Conservation (phyloP, 2,329 filamentous ascomycete genomes). For the Fusarium lyarnte region DNA sequence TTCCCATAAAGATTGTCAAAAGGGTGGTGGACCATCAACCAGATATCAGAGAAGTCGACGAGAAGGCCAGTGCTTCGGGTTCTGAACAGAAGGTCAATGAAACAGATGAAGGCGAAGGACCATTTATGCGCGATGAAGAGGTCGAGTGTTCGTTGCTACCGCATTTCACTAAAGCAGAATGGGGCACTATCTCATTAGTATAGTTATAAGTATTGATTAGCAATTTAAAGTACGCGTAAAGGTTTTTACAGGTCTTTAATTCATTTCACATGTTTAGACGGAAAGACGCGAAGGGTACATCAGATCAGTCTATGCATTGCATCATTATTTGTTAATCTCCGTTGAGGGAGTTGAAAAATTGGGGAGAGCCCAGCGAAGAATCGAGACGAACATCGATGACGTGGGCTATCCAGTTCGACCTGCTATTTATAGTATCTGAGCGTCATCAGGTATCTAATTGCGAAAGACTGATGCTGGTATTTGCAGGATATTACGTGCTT, state of each 20-base stretch:
- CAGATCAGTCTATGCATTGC: too few species aligned
- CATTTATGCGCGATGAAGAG: accelerated
- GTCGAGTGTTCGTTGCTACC: neutral
- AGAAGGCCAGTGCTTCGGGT: accelerated
- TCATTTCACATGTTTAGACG: accelerated
- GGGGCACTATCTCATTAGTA: neutral
- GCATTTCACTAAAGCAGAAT: neutral
- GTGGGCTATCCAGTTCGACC: too few species aligned
- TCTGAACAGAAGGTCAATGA: accelerated
- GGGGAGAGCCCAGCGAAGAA: accelerated
- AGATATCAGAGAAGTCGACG: accelerated
- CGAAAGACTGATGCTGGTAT: neutral
- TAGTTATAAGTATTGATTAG: neutral
- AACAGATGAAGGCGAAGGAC: accelerated
- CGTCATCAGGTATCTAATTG: neutral
- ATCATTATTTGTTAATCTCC: neutral
- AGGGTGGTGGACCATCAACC: accelerated
- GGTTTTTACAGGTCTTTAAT: neutral
- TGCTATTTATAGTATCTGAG: too few species aligned
- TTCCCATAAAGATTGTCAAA: accelerated
- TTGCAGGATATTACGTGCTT: neutral
- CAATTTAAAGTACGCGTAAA: accelerated
- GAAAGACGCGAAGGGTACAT: neutral
- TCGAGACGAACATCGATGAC: neutral
- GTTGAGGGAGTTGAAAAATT: accelerated